These are phyloP conservation scores for Mrakia gelida DNA, from an alignment of 768 basidiomycete species.

Conservation along the genomic window DNA sequence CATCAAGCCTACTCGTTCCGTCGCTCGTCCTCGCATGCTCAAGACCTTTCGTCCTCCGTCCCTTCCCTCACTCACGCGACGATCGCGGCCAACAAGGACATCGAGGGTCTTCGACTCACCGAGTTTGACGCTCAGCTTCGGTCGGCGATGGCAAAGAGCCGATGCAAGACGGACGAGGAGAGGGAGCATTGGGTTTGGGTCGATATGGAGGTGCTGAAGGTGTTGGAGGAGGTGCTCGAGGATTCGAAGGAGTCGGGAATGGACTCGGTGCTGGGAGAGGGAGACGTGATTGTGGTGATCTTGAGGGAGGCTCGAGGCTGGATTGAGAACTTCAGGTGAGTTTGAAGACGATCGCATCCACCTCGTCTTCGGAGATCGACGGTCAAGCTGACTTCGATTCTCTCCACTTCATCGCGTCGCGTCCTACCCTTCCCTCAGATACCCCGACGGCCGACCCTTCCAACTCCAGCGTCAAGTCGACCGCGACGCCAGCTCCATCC, in stretches of 20 bases:
- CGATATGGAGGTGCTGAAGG: slow-evolving; percentile 39
- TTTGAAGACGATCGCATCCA: slow-evolving; percentile 36
- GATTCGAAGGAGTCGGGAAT: slow-evolving; percentile 18
- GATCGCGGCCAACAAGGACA: slow-evolving; percentile 2
- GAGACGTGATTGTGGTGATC: slow-evolving; percentile 14
- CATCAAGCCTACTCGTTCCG: slow-evolving; percentile 15
- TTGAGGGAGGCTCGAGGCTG: slow-evolving; percentile 22
- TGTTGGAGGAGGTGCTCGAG: slow-evolving; percentile 42
- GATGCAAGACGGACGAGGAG: slow-evolving; percentile 22
- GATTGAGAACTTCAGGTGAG: slow-evolving; percentile 32
- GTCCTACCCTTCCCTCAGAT: background rate
- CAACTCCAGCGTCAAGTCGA: slow-evolving; percentile 12
- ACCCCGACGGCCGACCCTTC: slow-evolving; percentile 13
- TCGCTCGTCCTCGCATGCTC: background rate
- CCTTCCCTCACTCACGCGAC: slow-evolving; percentile 4
- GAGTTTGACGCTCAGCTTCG: slow-evolving; percentile 6
- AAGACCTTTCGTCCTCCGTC: background rate
- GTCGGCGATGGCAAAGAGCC: slow-evolving; percentile 17
- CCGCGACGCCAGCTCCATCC: background rate
- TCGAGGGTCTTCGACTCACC: slow-evolving; percentile 13
- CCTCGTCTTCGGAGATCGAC: too few species aligned
- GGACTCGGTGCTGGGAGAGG: slow-evolving; percentile 21
- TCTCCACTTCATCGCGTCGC: slow-evolving; percentile 24
- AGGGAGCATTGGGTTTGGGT: slow-evolving; percentile 38
- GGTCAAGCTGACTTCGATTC: slow-evolving; percentile 38